A percentile compares a stretch with the other conserved stretches of the same genome.
These are phyloP conservation scores for Paxillus rubicundulus DNA, from an alignment of 768 basidiomycete genomes.

Conservation along the genomic window DNA sequence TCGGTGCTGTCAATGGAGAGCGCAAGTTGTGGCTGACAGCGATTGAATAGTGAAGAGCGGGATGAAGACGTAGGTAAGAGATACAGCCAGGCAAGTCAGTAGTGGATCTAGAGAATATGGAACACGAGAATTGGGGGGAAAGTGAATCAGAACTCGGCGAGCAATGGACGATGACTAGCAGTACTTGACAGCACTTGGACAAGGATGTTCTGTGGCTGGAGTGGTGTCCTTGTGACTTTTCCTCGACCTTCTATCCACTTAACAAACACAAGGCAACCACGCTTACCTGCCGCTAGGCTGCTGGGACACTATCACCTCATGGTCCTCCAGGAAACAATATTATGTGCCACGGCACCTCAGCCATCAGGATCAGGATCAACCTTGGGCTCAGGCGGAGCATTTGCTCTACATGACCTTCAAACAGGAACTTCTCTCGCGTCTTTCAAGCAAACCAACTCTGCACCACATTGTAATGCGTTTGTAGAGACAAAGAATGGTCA, in stretches of 20 bases:
- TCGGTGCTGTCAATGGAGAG: no score
- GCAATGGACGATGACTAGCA: not conserved
- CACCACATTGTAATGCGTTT: constrained; percentile 61
- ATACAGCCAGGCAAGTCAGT: not conserved
- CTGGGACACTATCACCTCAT: constrained; percentile 21
- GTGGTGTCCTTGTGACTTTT: not conserved
- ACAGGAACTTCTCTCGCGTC: constrained; percentile 74
- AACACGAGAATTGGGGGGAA: not conserved
- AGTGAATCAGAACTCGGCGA: not conserved
- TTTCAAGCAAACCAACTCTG: constrained; percentile 81
- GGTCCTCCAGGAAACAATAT: constrained; percentile 65
- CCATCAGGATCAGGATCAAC: constrained; percentile 37
- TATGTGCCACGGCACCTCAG: constrained; percentile 58
- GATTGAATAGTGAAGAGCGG: not conserved
- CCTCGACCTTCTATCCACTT: not conserved
- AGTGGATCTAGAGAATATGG: not conserved
- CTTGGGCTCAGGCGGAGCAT: constrained; percentile 52
- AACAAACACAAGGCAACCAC: not conserved
- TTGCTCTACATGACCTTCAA: constrained; percentile 79
- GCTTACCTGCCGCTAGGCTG: not conserved
- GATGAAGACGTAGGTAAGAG: not conserved
- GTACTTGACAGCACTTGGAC: not conserved
- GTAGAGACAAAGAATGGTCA: constrained; percentile 65
- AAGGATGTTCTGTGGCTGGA: constrained; percentile 18
- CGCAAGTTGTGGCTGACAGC: not conserved